phyloP scores from a whole-genome alignment of 2,329 filamentous ascomycete genomes.

The Fusarium circinatum region DNA sequence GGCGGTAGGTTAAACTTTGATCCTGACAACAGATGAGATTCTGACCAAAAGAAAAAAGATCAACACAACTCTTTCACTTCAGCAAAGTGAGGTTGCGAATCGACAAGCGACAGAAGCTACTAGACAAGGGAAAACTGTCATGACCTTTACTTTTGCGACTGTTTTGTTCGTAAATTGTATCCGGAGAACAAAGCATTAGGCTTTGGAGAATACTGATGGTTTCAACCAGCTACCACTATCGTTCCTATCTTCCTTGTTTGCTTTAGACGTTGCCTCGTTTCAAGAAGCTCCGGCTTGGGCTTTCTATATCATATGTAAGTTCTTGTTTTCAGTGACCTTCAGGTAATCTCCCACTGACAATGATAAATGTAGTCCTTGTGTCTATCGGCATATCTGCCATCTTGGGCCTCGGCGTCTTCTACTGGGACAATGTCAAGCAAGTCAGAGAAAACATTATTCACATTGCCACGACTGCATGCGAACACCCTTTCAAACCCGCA shows the following conservation, averaged over 20 bases:
- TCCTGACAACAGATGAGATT: too few species aligned
- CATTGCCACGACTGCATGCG: accelerated
- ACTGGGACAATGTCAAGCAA: background rate
- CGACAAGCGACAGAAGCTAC: background rate
- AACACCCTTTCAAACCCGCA: accelerated
- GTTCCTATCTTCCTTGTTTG: background rate
- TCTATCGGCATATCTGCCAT: background rate
- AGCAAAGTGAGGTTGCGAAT: constrained; percentile 7
- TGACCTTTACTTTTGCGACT: background rate
- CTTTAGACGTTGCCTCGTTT: background rate
- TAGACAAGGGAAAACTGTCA: background rate
- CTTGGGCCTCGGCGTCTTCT: background rate
- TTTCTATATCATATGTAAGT: background rate
- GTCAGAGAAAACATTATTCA: background rate
- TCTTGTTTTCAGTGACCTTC: too few species aligned
- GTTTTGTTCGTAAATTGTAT: background rate
- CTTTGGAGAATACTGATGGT: background rate
- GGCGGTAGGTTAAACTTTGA: constrained; percentile 2
- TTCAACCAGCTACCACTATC: too few species aligned
- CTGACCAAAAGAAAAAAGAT: background rate
- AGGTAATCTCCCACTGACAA: accelerated
- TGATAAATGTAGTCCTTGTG: background rate
- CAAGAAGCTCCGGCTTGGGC: background rate
- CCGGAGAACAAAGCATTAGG: accelerated
- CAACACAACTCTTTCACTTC: constrained; percentile 20